Conservation (phyloP, 495 filamentous ascomycete genomes). For the Aspergillus incahuasiensis region DNA sequence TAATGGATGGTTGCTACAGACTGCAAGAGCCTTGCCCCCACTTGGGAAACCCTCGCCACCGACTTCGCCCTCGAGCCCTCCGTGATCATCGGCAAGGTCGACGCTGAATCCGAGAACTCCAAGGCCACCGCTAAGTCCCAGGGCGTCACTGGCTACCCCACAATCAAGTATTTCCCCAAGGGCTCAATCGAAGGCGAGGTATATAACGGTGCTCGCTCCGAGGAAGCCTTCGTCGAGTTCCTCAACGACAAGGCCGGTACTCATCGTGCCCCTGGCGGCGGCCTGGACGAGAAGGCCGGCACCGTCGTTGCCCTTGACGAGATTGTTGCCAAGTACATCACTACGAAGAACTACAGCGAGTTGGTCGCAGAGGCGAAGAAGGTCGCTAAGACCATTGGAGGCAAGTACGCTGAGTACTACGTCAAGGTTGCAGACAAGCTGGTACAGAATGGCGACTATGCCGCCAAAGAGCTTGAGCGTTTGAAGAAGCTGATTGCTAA, state of each 20-base stretch:
- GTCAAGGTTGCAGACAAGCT: constrained; percentile 85
- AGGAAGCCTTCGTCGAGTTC: constrained; percentile 73
- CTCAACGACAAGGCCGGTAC: constrained; percentile 88
- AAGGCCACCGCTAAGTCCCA: constrained; percentile 73
- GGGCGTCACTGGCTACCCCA: constrained; percentile 82
- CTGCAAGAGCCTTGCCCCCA: constrained; percentile 91
- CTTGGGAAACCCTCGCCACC: constrained; percentile 80
- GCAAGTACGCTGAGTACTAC: constrained; percentile 93
- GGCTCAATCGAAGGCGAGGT: constrained; percentile 67
- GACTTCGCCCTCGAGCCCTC: constrained; percentile 73
- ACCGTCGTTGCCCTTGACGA: constrained; percentile 73
- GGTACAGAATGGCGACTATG: constrained; percentile 67
- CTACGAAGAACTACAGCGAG: constrained; percentile 48
- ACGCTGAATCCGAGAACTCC: constrained; percentile 81
- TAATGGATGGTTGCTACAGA: constrained; percentile 46
- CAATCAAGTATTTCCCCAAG: constrained; percentile 96
- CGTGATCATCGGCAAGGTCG: constrained; percentile 89
- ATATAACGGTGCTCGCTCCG: constrained; percentile 75
- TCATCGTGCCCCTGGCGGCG: constrained; percentile 77
- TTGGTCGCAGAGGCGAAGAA: constrained; percentile 63
- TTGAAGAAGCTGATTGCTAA: constrained; percentile 77
- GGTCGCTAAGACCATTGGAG: constrained; percentile 60
- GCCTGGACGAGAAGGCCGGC: constrained; percentile 73
- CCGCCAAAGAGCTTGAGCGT: constrained; percentile 77
- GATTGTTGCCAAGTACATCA: constrained; percentile 63